Base-by-base conservation (phyloP, 495 filamentous ascomycete genomes). In the Penicillium argentinense region DNA sequence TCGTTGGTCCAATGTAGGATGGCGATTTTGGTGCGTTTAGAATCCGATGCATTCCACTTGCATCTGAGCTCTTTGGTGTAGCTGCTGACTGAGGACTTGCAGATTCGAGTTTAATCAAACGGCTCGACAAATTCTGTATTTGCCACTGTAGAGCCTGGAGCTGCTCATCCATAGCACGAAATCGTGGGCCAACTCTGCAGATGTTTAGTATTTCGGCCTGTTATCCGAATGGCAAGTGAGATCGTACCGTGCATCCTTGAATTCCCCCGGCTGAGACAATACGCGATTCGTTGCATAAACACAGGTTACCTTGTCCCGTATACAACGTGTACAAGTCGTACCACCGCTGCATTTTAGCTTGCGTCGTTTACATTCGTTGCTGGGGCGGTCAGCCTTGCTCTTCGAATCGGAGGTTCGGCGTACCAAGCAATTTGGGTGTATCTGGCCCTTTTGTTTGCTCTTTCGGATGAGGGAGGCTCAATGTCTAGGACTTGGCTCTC, bases 261-360 rank as follows among this genome's bases (percentile, higher is more conserved):
- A 25, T 7, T 54, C 56, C 1, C 19, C 37, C 23, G 47, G 50
- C 11, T 49, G 48, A 8, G 39, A 13, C 28, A 46, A 39, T 7
- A 16, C 45, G 2, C 47, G 45, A 44, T 51, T 54, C 0, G 54
- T 39, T 9, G 68, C 45, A 59, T 91, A 96, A 56, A 86, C 74
- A 46, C 92, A 83, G 18, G 75, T 76, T 44, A 89, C 76, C 48
- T 88, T 43, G 19, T 70, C 57, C 6, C 62, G 87, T 46, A 81
- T 81, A 64, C 90, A 96, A 50, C 89, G 79, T 41, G 84, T 79
- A 57, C 90, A 96, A 1, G 85, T 82, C 1, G 69, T 75, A 47
- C 89, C 80, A 39, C 90, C 90, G 61, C 90, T 91, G 66, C 90
- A 96, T 62, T 93, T 95, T 64, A 95, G 86, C 68, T 96, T 95